Conservation (phyloP, 2,329 filamentous ascomycete genomes). For the Leptographium wingfieldii region DNA sequence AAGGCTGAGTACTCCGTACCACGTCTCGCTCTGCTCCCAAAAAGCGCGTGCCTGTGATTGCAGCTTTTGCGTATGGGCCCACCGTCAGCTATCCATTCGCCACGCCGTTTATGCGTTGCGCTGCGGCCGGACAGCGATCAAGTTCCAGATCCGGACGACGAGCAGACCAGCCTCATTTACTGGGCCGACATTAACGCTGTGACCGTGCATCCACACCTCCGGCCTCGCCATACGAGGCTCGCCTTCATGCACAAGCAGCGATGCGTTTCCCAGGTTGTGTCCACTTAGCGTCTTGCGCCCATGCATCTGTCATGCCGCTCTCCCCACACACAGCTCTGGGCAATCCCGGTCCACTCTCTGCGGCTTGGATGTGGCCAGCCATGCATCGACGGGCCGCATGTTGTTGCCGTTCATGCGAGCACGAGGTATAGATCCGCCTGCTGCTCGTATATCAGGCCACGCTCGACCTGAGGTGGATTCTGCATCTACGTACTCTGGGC, state of each 20-base stretch:
- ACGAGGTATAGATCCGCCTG: not conserved
- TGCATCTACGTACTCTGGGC: too few relatives aligned
- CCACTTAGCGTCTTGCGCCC: too few relatives aligned
- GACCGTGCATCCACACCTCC: not conserved
- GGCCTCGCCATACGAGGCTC: not conserved
- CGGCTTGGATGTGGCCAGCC: not conserved
- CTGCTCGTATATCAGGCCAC: not conserved
- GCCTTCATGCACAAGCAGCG: not conserved
- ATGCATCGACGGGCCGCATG: not conserved
- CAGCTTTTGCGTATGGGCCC: not conserved
- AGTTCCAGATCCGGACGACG: not conserved
- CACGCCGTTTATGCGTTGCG: constrained; percentile 6
- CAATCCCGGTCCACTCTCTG: not conserved
- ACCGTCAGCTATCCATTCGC: constrained; percentile 6
- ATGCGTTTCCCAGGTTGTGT: not conserved
- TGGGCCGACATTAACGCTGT: not conserved
- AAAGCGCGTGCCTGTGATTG: too few relatives aligned
- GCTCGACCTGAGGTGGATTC: not conserved
- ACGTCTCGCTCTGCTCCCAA: too few relatives aligned
- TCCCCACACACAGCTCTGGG: not conserved
- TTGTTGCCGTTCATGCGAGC: not conserved
- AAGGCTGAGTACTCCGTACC: too few relatives aligned
- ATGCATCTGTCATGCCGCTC: not conserved
- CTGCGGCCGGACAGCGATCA: not conserved
- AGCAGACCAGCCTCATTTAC: not conserved